phyloP scores from a whole-genome alignment of 306 rosid species.

The Dalbergia cultrata region DNA sequence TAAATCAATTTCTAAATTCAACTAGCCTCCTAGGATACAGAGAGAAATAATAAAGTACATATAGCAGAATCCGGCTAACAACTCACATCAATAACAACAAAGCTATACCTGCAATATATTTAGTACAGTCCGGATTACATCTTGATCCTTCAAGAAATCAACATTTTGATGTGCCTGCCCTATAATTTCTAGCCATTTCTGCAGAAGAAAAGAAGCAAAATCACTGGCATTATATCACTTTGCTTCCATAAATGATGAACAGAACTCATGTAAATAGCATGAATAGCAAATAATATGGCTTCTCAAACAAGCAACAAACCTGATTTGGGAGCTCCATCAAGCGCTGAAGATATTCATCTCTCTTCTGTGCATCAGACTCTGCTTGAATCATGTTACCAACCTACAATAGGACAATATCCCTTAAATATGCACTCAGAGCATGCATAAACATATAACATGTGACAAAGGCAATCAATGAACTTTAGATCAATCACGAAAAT shows the following conservation, averaged over 20 bases:
- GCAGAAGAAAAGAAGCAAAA: conserved; percentile 24
- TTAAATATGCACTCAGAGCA: neutral
- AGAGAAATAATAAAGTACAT: conserved; percentile 19
- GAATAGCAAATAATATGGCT: neutral
- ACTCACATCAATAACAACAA: neutral
- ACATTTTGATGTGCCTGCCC: conserved; percentile 93
- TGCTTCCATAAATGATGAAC: neutral
- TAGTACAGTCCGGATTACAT: conserved; percentile 88
- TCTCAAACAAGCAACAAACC: conserved; percentile 54
- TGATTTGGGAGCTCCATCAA: conserved; percentile 95
- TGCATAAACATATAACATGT: neutral
- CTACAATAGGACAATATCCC: conserved; percentile 51
- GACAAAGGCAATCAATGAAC: conserved; percentile 16
- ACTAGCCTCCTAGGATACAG: neutral
- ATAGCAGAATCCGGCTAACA: conserved; percentile 1
- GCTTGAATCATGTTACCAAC: conserved; percentile 98
- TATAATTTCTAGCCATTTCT: conserved; percentile 97
- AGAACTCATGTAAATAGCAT: neutral
- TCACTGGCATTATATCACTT: conserved; percentile 4
- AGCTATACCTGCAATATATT: conserved; percentile 86
- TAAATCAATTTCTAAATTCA: neutral
- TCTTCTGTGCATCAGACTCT: conserved; percentile 84
- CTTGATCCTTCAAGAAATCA: conserved; percentile 88
- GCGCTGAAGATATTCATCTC: conserved; percentile 92
- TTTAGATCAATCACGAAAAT: neutral